Conservation (phyloP, 257 asterid species). For the Leptodermis oblonga region DNA sequence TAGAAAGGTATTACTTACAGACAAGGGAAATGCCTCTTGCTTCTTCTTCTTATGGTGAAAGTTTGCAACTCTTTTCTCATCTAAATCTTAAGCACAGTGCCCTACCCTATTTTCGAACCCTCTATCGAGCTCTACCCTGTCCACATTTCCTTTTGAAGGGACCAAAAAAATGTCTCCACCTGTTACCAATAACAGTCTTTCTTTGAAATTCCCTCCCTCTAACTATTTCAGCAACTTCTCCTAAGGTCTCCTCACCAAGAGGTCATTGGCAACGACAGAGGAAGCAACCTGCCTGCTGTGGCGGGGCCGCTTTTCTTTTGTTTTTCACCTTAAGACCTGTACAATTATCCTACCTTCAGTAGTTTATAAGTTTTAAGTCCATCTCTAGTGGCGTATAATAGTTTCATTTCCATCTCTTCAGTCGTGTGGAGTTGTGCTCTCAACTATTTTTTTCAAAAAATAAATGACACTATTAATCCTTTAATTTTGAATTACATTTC, state of each 20-base stretch:
- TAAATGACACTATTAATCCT: too few species aligned
- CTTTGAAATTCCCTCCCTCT: conserved; percentile 7
- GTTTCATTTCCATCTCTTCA: too few species aligned
- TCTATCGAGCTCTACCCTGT: not conserved
- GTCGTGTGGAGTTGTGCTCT: too few species aligned
- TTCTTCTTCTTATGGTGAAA: not conserved
- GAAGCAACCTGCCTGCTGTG: not conserved
- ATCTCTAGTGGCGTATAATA: too few species aligned
- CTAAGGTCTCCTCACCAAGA: not conserved
- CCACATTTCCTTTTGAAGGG: conserved; percentile 1
- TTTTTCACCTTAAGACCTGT: too few species aligned
- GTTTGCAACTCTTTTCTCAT: not conserved
- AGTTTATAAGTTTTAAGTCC: too few species aligned
- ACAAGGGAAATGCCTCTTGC: too few species aligned
- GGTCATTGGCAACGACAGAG: not conserved
- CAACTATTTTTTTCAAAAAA: too few species aligned
- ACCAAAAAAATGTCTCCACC: conserved; percentile 19
- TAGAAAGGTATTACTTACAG: too few species aligned
- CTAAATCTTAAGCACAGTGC: not conserved
- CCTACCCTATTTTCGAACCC: conserved; percentile 3
- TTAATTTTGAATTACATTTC: too few species aligned
- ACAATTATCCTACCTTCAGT: too few species aligned
- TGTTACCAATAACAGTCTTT: conserved; percentile 14
- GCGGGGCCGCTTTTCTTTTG: not conserved
- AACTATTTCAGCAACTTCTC: conserved; percentile 7